Evolutionary conservation across 148 eudicot genomes (phyloP).

Genomic region (Chenopodium suecicum): DNA sequence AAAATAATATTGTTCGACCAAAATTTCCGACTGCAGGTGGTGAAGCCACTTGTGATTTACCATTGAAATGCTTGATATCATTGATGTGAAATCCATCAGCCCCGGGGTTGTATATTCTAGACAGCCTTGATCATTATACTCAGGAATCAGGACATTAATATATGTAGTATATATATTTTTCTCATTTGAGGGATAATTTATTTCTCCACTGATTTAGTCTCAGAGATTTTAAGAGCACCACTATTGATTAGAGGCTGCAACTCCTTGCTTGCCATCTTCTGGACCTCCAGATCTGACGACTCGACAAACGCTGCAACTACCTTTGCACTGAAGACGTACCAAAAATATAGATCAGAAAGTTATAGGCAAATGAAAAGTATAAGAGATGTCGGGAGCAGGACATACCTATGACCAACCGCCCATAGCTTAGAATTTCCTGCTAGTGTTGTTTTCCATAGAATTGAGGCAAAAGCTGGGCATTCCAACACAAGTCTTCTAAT

Average conservation of each 20-base stretch:
- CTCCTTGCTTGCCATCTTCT: slow-evolving; percentile 53
- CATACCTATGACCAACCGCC: slow-evolving; percentile 91
- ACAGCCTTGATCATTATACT: not conserved
- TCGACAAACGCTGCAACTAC: slow-evolving; percentile 72
- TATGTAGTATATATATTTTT: not conserved
- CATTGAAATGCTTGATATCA: not conserved
- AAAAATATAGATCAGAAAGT: slow-evolving; percentile 8
- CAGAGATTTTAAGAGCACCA: slow-evolving; percentile 58
- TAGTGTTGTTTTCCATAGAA: slow-evolving; percentile 70
- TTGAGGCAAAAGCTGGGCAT: slow-evolving; percentile 73
- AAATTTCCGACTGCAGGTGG: not conserved
- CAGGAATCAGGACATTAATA: not conserved
- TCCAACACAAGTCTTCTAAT: slow-evolving; percentile 80
- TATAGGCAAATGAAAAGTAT: not conserved
- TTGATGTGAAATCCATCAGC: not conserved
- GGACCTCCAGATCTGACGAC: slow-evolving; percentile 50
- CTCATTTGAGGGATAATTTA: not conserved
- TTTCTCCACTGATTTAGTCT: slow-evolving; percentile 34
- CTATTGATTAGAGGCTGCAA: slow-evolving; percentile 66
- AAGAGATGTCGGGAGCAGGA: not conserved
- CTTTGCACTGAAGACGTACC: slow-evolving; percentile 50
- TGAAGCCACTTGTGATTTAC: not conserved
- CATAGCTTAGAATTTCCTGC: slow-evolving; percentile 62
- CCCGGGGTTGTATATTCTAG: not conserved
- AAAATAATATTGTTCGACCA: not conserved